Base-by-base conservation (phyloP, 768 basidiomycete species). In the Asterophora lycoperdoides region DNA sequence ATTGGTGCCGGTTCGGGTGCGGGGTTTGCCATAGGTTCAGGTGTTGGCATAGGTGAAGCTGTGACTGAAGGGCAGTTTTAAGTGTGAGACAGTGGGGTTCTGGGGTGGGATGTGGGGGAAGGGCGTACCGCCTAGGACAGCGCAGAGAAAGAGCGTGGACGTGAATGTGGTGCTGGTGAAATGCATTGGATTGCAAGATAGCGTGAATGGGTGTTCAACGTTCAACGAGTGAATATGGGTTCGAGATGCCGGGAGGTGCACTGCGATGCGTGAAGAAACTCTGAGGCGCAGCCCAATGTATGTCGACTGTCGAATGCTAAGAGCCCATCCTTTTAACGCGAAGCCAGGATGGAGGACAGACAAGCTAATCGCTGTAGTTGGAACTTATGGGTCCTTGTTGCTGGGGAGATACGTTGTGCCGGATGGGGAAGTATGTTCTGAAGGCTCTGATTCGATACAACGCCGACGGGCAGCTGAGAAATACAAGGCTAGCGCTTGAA, bases 11-110 rank as follows among this genome's bases (percentile, higher is more conserved):
- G 38, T 34, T 46, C 44, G 3, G 44, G 44, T 26, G 20, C 14
- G 3, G 62, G 62, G 19, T 47, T 46, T 1, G 60, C 53, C 7
- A 51, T 26, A 8, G 61, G 57, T 26, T 45, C 53, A 26, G 56
- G 30, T 48, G 44, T 34, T 8, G 52, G 53, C 14, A 39, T 32
- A 19, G 52, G 30, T 46, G 46, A 41, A 18, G 47, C 51, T 19
- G 30, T 35, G 29, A 35, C 47, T 51, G 23, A 2, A 32, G 15
- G 33, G 40, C 15, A 41, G 23, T 2, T 14, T 26, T 49, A 23
- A 3, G 23, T 6, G 23, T 23, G 39, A 48, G 20, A 30, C n/a
- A n/a, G n/a, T 43, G 38, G 7, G 17, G 18, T 9, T 32, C 6
- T 41, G 30, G 13, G 9, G 6, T n/a, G 11, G 11, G 13, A 10